phyloP scores from a whole-genome alignment of 2,329 filamentous ascomycete genomes.

The Metarhizium brunneum region DNA sequence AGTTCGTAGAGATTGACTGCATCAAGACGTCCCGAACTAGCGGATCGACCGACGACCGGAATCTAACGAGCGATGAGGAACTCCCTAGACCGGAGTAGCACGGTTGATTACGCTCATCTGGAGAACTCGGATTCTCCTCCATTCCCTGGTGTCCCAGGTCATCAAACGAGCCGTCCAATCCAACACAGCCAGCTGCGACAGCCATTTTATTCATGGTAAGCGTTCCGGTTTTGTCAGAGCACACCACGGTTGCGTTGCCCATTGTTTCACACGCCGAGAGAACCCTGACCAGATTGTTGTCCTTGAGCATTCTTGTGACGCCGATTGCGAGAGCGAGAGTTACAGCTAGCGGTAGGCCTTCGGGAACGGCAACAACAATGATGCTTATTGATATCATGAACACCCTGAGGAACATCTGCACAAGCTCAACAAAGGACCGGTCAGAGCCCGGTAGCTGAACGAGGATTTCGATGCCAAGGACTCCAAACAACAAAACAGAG shows the following conservation, averaged over 20 bases:
- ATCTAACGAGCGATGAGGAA: not conserved
- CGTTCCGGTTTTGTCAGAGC: slow-evolving; percentile 50
- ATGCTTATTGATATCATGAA: slow-evolving; percentile 58
- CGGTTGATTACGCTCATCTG: not conserved
- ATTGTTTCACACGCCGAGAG: slow-evolving; percentile 62
- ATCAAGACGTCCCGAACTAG: slow-evolving; percentile 25
- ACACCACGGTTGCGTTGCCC: slow-evolving; percentile 65
- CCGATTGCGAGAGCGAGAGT: slow-evolving; percentile 60
- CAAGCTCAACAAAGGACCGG: slow-evolving; percentile 44
- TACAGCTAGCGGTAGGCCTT: slow-evolving; percentile 57
- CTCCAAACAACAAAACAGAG: slow-evolving; percentile 64
- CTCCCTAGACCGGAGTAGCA: not conserved
- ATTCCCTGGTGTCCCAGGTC: not conserved
- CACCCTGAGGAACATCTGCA: slow-evolving; percentile 48
- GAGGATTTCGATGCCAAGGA: slow-evolving; percentile 70
- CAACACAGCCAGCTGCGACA: slow-evolving; percentile 10
- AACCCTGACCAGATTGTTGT: slow-evolving; percentile 60
- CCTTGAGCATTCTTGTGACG: slow-evolving; percentile 59
- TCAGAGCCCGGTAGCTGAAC: slow-evolving; percentile 46
- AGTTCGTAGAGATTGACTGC: slow-evolving; percentile 42
- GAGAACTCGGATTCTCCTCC: not conserved
- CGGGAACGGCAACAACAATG: slow-evolving; percentile 58
- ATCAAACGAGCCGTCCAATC: not conserved
- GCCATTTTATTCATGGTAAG: slow-evolving; percentile 22
- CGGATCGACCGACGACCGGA: slow-evolving; percentile 8